Evolutionary conservation across 148 eudicot species (phyloP).

Genomic region (Fagopyrum homotropicum): DNA sequence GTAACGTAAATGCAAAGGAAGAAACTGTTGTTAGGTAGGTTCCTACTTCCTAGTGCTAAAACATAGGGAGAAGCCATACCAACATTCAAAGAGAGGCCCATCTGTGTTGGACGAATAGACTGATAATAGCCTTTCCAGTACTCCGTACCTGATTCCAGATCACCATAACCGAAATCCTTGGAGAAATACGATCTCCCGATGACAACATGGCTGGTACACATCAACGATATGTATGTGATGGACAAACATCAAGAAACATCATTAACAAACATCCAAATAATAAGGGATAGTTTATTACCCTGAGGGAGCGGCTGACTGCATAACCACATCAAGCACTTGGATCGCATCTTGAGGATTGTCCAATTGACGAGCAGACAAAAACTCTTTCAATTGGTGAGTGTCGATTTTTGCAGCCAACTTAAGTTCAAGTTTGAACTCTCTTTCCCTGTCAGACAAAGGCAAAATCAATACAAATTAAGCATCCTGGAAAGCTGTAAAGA

Average conservation of each 20-base stretch:
- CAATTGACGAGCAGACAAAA: slow-evolving; percentile 26
- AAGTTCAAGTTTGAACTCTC: slow-evolving; percentile 45
- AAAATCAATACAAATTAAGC: neutral
- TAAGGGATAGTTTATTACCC: slow-evolving; percentile 16
- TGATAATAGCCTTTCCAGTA: slow-evolving; percentile 85
- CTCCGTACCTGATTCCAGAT: slow-evolving; percentile 51
- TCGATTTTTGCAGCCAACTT: slow-evolving; percentile 53
- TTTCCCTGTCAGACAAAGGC: slow-evolving; percentile 14
- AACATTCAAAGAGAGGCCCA: slow-evolving; percentile 73
- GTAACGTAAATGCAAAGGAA: neutral
- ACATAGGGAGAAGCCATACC: slow-evolving; percentile 34
- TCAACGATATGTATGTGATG: neutral
- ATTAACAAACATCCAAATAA: neutral
- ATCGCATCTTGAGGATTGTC: slow-evolving; percentile 67
- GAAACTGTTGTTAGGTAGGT: neutral
- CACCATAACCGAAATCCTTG: slow-evolving; percentile 21
- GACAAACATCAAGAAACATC: neutral
- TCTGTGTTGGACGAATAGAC: slow-evolving; percentile 79
- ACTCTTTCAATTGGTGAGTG: slow-evolving; percentile 38
- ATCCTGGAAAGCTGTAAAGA: neutral
- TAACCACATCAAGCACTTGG: slow-evolving; percentile 73
- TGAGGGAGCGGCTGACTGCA: slow-evolving; percentile 32
- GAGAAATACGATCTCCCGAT: slow-evolving; percentile 74
- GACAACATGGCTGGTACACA: slow-evolving; percentile 28
- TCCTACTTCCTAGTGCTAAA: neutral